Evolutionary conservation across 23 red algal species (phyloP), one percentile per base, ranked within the genome.

Genomic region (Gracilariopsis chorda): DNA sequence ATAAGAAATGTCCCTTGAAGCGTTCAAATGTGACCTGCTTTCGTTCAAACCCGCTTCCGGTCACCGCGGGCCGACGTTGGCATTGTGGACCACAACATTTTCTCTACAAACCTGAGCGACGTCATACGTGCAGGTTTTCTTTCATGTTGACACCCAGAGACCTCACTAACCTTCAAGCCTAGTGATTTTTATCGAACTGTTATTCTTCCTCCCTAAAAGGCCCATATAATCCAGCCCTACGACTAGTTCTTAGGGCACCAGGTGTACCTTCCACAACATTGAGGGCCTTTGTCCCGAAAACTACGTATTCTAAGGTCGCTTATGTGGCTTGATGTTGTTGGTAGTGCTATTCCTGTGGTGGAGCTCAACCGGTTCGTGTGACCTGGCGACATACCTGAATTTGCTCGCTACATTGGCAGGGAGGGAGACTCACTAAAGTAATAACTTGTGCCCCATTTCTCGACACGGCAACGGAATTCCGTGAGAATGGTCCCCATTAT

Each of bases 401-500:
- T 73, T 42, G 37, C 67, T 73, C 67, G 40, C 12, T 27, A n/a
- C 55, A 59, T 7, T 7, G n/a, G 29, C 40, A 73, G 40, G 40
- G 33, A 40, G 17, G n/a, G 62, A 42, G 42, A 42, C 20, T 45
- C 39, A 42, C 67, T 73, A 73, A 45, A 45, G 20, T 73, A 36
- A 23, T 46, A 36, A 73, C 47, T 73, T 73, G 37, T 73, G 67
- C 67, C 67, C 67, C 33, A 42, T 41, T 70, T 42, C 13, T 37
- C 28, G 20, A 20, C 42, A 73, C 36, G 67, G 9, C 37, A 73
- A 73, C 67, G 67, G 67, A 46, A 4, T 73, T 12, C 20, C 4
- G 67, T 73, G 40, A 46, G 42, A 46, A 46, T 73, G 67, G 37
- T 73, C 39, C 67, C 67, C 67, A 73, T 45, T 73, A 73, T 73